Evolutionary conservation across 331 rosid species (phyloP).

Genomic region (Ulmus americana): DNA sequence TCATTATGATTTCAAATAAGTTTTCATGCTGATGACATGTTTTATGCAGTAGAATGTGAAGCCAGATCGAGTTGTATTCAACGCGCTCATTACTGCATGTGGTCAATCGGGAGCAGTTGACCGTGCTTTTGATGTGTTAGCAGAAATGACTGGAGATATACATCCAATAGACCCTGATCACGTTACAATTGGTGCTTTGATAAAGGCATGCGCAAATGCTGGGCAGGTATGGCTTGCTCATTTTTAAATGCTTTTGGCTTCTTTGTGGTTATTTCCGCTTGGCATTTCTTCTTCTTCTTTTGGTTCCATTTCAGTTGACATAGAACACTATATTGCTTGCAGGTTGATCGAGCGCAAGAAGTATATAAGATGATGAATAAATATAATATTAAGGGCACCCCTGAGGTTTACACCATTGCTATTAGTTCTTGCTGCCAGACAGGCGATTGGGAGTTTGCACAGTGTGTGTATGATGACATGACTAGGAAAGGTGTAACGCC

Average conservation of each 20-base stretch:
- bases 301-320: slow-evolving; percentile 16
- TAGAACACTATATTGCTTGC: slow-evolving; percentile 20
- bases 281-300: slow-evolving; percentile 12
- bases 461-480: slow-evolving; percentile 65
- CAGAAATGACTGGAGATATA: slow-evolving; percentile 76
- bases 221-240: slow-evolving; percentile 64
- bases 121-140: slow-evolving; percentile 94
- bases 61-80: slow-evolving; percentile 99
- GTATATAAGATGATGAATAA: slow-evolving; percentile 71
- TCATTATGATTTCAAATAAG: slow-evolving; percentile 18
- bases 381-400: slow-evolving; percentile 66
- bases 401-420: slow-evolving; percentile 97
- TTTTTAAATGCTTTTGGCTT: slow-evolving; percentile 12
- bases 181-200: slow-evolving; percentile 78
- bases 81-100: slow-evolving; percentile 96
- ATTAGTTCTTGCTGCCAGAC: slow-evolving; percentile 77
- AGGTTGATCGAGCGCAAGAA: slow-evolving; percentile 84
- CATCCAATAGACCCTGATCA: slow-evolving; percentile 92
- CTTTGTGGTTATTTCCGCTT: slow-evolving; percentile 10
- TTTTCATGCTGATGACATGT: slow-evolving; percentile 54
- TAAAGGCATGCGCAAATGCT: slow-evolving; percentile 82
- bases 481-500: slow-evolving; percentile 63
- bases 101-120: slow-evolving; percentile 93
- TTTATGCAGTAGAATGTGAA: slow-evolving; percentile 98
- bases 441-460: slow-evolving; percentile 86